Evolutionary conservation across 495 filamentous ascomycete genomes (phyloP).

Genomic region (Penicillium odoratum): DNA sequence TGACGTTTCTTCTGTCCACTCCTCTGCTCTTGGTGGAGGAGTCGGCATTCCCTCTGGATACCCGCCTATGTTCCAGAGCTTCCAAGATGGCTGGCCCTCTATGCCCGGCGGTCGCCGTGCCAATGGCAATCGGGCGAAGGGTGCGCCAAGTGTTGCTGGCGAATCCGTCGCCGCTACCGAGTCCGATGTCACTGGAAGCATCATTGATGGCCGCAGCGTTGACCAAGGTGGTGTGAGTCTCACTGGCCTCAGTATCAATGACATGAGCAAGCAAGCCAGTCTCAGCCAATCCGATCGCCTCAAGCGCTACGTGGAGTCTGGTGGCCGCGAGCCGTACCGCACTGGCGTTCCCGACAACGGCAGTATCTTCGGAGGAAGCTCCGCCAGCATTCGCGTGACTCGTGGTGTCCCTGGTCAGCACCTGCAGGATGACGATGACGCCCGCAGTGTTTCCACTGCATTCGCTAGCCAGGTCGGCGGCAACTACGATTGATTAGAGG

Average conservation of each 20-base stretch:
- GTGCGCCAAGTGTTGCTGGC: conserved; percentile 76
- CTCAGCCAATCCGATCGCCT: conserved; percentile 83
- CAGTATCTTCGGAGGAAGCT: conserved; percentile 77
- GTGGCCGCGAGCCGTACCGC: conserved; percentile 54
- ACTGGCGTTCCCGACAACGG: conserved; percentile 52
- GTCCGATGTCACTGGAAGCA: conserved; percentile 71
- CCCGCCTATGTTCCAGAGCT: conserved; percentile 93
- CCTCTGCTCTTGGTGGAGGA: conserved; percentile 83
- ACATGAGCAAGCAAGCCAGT: conserved; percentile 72
- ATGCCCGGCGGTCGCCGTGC: conserved; percentile 62
- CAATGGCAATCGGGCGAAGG: conserved; percentile 62
- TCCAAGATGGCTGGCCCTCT: conserved; percentile 86
- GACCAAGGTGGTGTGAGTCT: conserved; percentile 87
- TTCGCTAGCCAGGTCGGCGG: conserved; percentile 94
- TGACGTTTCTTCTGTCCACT: conserved; percentile 94
- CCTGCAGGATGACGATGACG: conserved; percentile 75
- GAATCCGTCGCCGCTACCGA: conserved; percentile 90
- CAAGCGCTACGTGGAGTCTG: conserved; percentile 85
- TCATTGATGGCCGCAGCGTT: conserved; percentile 68
- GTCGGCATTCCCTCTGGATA: conserved; percentile 78
- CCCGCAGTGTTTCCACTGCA: conserved; percentile 90
- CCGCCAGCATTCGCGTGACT: conserved; percentile 56
- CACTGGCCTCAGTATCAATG: conserved; percentile 74
- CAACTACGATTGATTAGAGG: conserved; percentile 76
- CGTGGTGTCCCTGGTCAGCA: conserved; percentile 49